Evolutionary conservation across 768 basidiomycete species (phyloP), one percentile per base, ranked within the genome.

Genomic region (Xanthoconium purpureum): DNA sequence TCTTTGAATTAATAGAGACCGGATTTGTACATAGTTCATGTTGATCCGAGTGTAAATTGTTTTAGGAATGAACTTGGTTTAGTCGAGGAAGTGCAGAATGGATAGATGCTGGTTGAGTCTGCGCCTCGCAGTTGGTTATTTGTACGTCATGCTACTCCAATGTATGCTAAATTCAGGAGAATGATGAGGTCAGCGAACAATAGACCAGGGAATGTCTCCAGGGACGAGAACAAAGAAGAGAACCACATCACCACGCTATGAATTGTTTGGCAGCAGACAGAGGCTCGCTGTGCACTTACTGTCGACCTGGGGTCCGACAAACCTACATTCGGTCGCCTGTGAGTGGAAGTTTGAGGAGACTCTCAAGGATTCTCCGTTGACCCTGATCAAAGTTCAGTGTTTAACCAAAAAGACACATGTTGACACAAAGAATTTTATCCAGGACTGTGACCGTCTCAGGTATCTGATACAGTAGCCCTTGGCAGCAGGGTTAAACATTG

Each of bases 141-240:
- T 57, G 64, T 69, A 69, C 68, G 68, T 71, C 60, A 69, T 67
- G 32, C 11, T n/a, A 35, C 39, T 38, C 43, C 33, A 54, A 64
- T 54, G 57, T 8, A 43, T 37, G 54, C 43, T 52, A 67, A 67
- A 65, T 65, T 61, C 61, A 67, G 66, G 63, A 62, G 65, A 55
- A 52, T 5, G 18, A 54, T 64, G 67, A 61, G 62, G 67, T 66
- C 61, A 68, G 33, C 40, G 43, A 44, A 29, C 37, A 35, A 28
- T 2, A 44, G 9, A 56, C 46, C 39, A 51, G 54, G 54, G 37
- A 57, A 46, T n/a, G 35, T 30, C 30, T 48, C 35, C 44, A 50
- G 63, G 50, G 40, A 49, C 54, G 14, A 40, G 18, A 38, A 50
- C 29, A 9, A 32, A n/a, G 45, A 7, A 9, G 8, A 32, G 50